Conservation (phyloP, 306 rosid genomes). For the Castanea mollissima region DNA sequence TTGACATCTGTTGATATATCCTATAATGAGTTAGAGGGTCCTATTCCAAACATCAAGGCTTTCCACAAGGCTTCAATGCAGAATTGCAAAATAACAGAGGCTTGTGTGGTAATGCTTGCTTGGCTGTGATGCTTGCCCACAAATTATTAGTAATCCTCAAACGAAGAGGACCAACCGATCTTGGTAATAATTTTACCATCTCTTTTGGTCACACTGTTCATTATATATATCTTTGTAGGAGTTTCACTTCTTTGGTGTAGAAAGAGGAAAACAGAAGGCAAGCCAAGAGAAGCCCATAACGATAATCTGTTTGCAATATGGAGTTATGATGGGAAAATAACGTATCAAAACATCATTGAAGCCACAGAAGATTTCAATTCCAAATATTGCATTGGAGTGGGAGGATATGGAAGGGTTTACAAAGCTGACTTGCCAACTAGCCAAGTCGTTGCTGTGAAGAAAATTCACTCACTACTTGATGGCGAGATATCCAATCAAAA, state of each 20-base stretch:
- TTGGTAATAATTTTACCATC: neutral
- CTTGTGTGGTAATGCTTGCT: too few relatives aligned
- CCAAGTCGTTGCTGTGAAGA: too few relatives aligned
- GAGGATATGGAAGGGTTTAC: too few relatives aligned
- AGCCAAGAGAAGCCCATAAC: neutral
- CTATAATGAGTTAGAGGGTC: too few relatives aligned
- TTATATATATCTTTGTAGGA: neutral
- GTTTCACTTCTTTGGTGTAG: neutral
- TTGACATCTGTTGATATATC: too few relatives aligned
- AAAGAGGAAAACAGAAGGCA: neutral
- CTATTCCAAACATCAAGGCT: too few relatives aligned
- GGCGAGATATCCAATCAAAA: neutral
- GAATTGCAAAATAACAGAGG: too few relatives aligned
- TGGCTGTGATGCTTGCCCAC: too few relatives aligned
- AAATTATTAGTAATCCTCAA: too few relatives aligned
- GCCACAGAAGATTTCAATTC: conserved; percentile 30
- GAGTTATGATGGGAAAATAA: neutral
- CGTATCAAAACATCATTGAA: conserved; percentile 30
- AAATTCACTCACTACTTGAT: too few relatives aligned
- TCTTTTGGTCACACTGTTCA: neutral
- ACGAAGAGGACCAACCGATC: neutral
- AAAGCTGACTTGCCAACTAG: too few relatives aligned
- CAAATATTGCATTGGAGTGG: conserved; percentile 27
- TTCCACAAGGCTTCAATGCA: too few relatives aligned
- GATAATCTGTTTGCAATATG: neutral